Evolutionary conservation across 2,329 filamentous ascomycete species (phyloP).

Genomic region (Ceratocystis diversiconidia): DNA sequence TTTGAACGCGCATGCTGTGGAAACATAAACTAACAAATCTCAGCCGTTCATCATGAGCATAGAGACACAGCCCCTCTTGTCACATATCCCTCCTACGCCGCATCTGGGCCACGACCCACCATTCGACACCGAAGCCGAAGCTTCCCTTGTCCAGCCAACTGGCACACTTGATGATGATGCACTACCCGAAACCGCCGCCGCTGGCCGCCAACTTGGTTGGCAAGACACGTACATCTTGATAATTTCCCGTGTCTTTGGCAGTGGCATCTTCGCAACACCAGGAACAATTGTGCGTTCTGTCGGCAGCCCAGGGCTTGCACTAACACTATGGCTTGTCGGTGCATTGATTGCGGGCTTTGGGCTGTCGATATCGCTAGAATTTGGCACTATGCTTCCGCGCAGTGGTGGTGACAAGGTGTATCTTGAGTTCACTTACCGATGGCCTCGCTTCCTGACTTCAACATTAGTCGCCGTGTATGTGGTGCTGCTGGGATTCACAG

Average conservation of each 20-base stretch:
- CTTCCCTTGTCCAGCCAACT: background rate
- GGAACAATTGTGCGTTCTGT: conserved; percentile 51
- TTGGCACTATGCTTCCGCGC: conserved; percentile 55
- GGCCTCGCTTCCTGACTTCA: conserved; percentile 49
- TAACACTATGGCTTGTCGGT: conserved; percentile 49
- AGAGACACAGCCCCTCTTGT: conserved; percentile 11
- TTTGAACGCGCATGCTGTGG: background rate
- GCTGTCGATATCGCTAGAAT: conserved; percentile 49
- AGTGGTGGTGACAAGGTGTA: conserved; percentile 58
- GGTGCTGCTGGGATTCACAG: conserved; percentile 51
- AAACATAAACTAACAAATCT: background rate
- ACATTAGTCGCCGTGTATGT: conserved; percentile 50
- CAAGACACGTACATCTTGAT: conserved; percentile 51
- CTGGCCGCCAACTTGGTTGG: conserved; percentile 48
- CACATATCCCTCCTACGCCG: background rate
- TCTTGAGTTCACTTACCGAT: conserved; percentile 52
- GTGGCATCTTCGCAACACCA: conserved; percentile 58
- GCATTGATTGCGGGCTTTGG: conserved; percentile 47
- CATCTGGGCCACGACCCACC: background rate
- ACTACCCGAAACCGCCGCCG: conserved; percentile 42
- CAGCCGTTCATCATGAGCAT: background rate
- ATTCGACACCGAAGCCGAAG: background rate
- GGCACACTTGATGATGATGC: conserved; percentile 40
- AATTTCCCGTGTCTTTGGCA: conserved; percentile 54
- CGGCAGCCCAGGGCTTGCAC: conserved; percentile 50